Evolutionary conservation across 2,329 filamentous ascomycete genomes (phyloP), one percentile per base, ranked within the genome.

Genomic region (Sclerotinia trifoliorum): DNA sequence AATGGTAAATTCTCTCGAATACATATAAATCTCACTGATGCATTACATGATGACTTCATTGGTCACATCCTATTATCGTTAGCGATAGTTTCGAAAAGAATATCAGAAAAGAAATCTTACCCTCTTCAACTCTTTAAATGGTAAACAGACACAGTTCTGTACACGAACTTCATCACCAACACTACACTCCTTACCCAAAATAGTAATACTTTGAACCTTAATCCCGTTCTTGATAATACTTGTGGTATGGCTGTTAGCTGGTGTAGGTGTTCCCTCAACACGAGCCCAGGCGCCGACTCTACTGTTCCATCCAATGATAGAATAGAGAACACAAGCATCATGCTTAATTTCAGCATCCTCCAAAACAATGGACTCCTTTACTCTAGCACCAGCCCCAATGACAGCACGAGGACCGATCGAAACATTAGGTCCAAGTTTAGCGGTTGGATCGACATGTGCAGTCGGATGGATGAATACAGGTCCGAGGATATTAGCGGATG

Each of bases 171-270:
- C 95, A 76, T 99, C 95, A 5, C 90, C 93, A 42, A 98, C 95
- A 67, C 84, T 88, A 77, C 94, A 98, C 80, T 99, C 95, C 84
- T 98, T 97, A 78, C 94, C 94, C 71, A 99, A 81, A 74, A 98
- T 99, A 58, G 94, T 98, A 78, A 98, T 95, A 80, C 93, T 96
- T 84, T 98, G 95, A 64, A 99, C 95, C 85, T 98, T 98, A 80
- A 98, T 89, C 64, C 95, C 95, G 77, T 97, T 96, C 87, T 97
- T 98, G 80, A 98, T 85, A 76, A 98, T 93, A 81, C 91, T 97
- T 19, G 94, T 98, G 66, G 88, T 91, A 82, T 98, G 94, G 83
- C 91, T 97, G 65, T 86, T 89, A 67, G 92, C 88, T 0, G 94
- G 91, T 21, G 91, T 96, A 0, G 94, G 94, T 0, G 93, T 97